phyloP scores from a whole-genome alignment of 2,329 filamentous ascomycete species.

The Immersiporthe knoxdaviesiana region DNA sequence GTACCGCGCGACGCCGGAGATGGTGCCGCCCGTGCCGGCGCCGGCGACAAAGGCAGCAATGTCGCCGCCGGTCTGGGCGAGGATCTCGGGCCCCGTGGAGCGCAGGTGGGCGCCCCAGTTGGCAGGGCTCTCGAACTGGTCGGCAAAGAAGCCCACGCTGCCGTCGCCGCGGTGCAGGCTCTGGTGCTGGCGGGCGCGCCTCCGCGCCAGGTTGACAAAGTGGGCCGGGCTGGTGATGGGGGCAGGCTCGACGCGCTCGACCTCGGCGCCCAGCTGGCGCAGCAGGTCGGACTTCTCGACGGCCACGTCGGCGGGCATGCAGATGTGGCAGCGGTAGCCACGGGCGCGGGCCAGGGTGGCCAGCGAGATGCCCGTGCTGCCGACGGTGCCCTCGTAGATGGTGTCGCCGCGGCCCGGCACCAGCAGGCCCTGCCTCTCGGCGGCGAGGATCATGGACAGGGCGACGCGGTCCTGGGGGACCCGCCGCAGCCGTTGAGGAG shows the following conservation, averaged over 20 bases:
- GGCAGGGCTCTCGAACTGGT: conserved; percentile 91
- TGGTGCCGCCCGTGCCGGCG: conserved; percentile 91
- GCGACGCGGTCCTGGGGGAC: conserved; percentile 92
- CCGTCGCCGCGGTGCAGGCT: conserved; percentile 55
- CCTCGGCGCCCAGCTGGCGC: conserved; percentile 85
- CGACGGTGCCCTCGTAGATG: conserved; percentile 96
- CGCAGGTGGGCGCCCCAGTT: conserved; percentile 86
- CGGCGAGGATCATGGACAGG: conserved; percentile 81
- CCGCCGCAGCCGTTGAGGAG: conserved; percentile 94
- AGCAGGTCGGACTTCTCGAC: conserved; percentile 88
- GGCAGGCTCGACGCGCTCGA: conserved; percentile 87
- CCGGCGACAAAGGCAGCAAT: conserved; percentile 91
- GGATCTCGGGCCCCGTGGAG: conserved; percentile 89
- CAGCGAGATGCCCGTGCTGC: conserved; percentile 93
- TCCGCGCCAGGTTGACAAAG: conserved; percentile 89
- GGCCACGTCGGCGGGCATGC: conserved; percentile 93
- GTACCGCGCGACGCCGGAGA: conserved; percentile 82
- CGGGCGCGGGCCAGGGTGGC: conserved; percentile 85
- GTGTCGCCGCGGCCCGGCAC: conserved; percentile 83
- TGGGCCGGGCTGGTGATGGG: conserved; percentile 93
- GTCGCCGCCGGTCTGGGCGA: conserved; percentile 70
- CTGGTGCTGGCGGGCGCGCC: conserved; percentile 76
- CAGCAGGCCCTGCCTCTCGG: conserved; percentile 77
- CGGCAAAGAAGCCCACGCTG: conserved; percentile 87
- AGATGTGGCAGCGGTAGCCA: conserved; percentile 93